Evolutionary conservation across 176 grass and related monocot species (phyloP).

Genomic region (Aegilops umbellulata): DNA sequence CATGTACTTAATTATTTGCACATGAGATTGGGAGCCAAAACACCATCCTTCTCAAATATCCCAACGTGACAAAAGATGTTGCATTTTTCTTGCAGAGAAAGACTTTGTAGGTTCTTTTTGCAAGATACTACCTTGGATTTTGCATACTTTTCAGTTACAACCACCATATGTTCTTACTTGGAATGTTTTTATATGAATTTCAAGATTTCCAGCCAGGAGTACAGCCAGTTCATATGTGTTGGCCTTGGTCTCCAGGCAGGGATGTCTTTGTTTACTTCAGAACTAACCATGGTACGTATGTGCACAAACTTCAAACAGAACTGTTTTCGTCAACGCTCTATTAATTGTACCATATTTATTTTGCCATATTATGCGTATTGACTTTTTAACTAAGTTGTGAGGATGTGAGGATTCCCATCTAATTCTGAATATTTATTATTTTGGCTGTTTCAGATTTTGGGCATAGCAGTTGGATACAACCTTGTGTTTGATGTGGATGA

Average conservation of each 20-base stretch:
- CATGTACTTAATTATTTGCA: too few relatives aligned
- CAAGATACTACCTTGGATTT: neutral
- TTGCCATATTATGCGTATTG: neutral
- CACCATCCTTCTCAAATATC: too few relatives aligned
- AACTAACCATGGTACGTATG: slow-evolving; percentile 56
- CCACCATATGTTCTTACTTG: neutral
- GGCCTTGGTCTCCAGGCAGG: slow-evolving; percentile 57
- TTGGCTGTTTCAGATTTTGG: slow-evolving; percentile 55
- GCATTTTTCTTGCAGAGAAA: too few relatives aligned
- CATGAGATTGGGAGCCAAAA: too few relatives aligned
- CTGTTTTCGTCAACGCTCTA: neutral
- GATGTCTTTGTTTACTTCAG: slow-evolving; percentile 64
- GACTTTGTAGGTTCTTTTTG: neutral
- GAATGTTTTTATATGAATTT: slow-evolving; percentile 7
- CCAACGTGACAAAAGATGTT: too few relatives aligned
- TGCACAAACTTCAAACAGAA: neutral
- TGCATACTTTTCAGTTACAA: neutral
- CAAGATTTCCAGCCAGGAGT: slow-evolving; percentile 63
- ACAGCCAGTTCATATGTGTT: slow-evolving; percentile 50
- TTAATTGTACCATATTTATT: too few relatives aligned
- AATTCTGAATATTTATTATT: neutral
- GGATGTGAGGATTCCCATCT: neutral
- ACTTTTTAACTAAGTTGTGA: neutral
- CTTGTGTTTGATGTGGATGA: slow-evolving; percentile 46
- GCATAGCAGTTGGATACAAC: slow-evolving; percentile 60